Evolutionary conservation across 2,329 filamentous ascomycete species (phyloP), one percentile per base, ranked within the genome.

Genomic region (Anthostomella pinea): DNA sequence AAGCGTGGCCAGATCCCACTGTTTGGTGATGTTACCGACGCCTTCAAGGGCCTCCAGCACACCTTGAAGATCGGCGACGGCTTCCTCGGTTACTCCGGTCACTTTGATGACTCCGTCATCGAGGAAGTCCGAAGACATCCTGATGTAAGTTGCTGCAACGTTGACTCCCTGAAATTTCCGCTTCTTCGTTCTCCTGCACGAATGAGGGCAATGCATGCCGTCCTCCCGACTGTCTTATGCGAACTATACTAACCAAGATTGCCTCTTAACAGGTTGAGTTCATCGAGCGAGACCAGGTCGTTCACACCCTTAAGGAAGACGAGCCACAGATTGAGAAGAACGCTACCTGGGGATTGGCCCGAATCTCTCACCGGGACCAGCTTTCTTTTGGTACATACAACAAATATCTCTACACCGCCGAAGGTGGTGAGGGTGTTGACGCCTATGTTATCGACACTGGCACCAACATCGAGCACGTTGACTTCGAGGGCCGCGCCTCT

Each of bases 401-500:
- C 80, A 96, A 97, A 74, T 98, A 98, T 75, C 78, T 97, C 23
- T 98, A 93, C 66, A 78, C 89, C 39, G 75, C 79, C 38, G 85
- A 94, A 36, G 91, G 86, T 61, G 93, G 93, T 64, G 90, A 97
- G 75, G 94, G 93, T 64, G 93, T 98, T 53, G 93, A 98, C 68
- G 93, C 93, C 60, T 98, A 98, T 62, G 86, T 98, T 50, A 95
- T 98, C 59, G 93, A 98, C 71, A 98, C 93, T 38, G 94, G 93
- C 59, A 95, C 87, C 76, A 96, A 96, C 74, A 67, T 75, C 52
- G 79, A 91, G 31, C 93, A 98, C 72, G 89, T 95, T 53, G 93
- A 98, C 70, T 98, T 98, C 50, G 91, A 95, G 69, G 93, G 87
- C 46, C 90, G 93, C 66, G 93, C 94, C 54, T 74, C 79, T 58